phyloP scores from a whole-genome alignment of 768 basidiomycete species.

The Lactifluus subvellereus region DNA sequence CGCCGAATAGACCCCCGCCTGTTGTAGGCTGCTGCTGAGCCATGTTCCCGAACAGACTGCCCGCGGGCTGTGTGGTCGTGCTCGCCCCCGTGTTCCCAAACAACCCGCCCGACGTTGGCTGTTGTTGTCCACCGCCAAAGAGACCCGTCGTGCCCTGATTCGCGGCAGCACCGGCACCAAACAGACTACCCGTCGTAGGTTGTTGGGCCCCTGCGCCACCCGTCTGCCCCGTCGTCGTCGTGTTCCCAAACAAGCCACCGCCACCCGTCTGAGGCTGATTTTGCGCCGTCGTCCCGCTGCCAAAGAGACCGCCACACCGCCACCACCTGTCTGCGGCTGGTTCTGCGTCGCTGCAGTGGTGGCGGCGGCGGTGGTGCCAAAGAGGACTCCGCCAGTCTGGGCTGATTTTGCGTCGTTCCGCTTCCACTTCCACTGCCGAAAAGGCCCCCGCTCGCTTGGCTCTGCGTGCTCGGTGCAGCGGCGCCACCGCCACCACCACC shows the following conservation, averaged over 20 bases:
- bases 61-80: conserved; percentile 24
- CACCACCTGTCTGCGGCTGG: not conserved
- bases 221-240: conserved; percentile 13
- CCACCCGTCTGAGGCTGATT: conserved; percentile 24
- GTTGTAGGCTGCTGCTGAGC: conserved; percentile 9
- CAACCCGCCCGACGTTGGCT: conserved; percentile 20
- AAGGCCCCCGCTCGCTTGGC: conserved; percentile 2
- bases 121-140: conserved; percentile 22
- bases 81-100: conserved; percentile 22
- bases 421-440: conserved; percentile 8
- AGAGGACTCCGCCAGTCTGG: conserved; percentile 24
- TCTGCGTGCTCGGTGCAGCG: not conserved
- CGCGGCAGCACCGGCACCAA: conserved; percentile 21
- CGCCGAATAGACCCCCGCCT: conserved; percentile 26
- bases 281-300: conserved; percentile 1
- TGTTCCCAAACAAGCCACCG: conserved; percentile 31
- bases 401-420: conserved; percentile 3
- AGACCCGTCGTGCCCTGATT: conserved; percentile 15
- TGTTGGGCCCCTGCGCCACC: not conserved
- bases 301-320: conserved; percentile 7
- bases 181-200: conserved; percentile 25
- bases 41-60: conserved; percentile 25
- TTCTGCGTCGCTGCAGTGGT: not conserved
- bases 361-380: conserved; percentile 7
- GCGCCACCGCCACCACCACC: conserved; percentile 15